These are phyloP conservation scores for Achaetomium macrosporum DNA, from an alignment of 2,329 filamentous ascomycete species.

Conservation along the genomic window DNA sequence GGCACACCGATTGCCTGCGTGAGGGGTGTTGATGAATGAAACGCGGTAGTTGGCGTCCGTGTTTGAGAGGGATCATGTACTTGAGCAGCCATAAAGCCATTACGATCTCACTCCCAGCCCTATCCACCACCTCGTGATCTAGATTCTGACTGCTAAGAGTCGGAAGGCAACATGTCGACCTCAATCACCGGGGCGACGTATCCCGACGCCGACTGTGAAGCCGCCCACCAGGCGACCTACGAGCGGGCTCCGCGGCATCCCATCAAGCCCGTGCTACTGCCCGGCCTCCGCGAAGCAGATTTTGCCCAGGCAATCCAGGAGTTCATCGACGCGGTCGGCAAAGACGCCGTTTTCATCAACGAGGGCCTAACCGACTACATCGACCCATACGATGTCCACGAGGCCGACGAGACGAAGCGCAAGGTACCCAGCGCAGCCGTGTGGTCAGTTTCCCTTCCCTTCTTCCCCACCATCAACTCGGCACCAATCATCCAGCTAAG, in stretches of 20 bases:
- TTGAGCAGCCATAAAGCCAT: too few species aligned
- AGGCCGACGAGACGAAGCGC: conserved; percentile 31
- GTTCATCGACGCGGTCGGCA: conserved; percentile 32
- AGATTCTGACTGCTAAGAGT: background rate
- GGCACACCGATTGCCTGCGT: background rate
- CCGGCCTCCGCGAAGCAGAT: conserved; percentile 30
- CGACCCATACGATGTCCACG: conserved; percentile 41
- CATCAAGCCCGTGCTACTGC: conserved; percentile 35
- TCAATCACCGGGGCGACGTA: conserved; percentile 27
- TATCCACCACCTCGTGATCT: background rate
- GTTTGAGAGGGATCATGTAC: too few species aligned
- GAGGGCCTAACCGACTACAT: conserved; percentile 38
- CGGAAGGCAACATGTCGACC: background rate
- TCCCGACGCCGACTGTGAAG: conserved; percentile 36
- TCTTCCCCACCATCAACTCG: conserved; percentile 11
- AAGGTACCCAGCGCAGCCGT: conserved; percentile 40
- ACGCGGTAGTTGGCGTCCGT: background rate
- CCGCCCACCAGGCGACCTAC: conserved; percentile 37
- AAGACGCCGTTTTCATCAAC: conserved; percentile 35
- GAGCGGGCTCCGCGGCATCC: conserved; percentile 34
- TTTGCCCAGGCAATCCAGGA: conserved; percentile 35
- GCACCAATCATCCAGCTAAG: conserved; percentile 1
- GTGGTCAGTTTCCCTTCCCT: conserved; percentile 25
- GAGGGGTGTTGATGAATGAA: background rate
- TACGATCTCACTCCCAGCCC: too few species aligned